Base-by-base conservation (phyloP, 2,329 filamentous ascomycete species). In the Hypoxylon sp. region DNA sequence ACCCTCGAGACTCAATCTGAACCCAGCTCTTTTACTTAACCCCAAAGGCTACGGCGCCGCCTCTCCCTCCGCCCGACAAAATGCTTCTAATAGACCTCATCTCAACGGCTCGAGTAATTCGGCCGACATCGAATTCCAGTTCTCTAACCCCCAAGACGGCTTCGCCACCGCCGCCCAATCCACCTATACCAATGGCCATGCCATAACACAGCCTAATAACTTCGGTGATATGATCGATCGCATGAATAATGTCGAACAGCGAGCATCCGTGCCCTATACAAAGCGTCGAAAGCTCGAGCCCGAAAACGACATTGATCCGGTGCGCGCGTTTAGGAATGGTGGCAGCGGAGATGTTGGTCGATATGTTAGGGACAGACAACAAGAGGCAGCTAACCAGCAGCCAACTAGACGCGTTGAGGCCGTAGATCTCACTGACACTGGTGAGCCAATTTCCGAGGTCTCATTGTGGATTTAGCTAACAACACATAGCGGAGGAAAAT, bases 181-280 rank as follows among this genome's bases (percentile, higher is more conserved):
- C 49, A 25, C 66, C 53, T 40, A 61, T 50, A 51, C 68, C 13
- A 70, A 66, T 54, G 70, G 63, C 22, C 64, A 72, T 17, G 22
- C 54, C 10, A 17, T 44, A 14, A 57, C 68, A 14, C 70, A 71
- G 25, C 53, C 72, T 25, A 79, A 76, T 56, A 87, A 88, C 27
- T 85, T 89, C 72, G 84, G 86, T 8, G 81, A 82, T 61, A 88
- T 94, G 82, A 88, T 97, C 50, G 93, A 97, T 79, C 87, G 89
- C 33, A 85, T 94, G 77, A 93, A 95, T 77, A 90, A 91, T 72
- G 88, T 97, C 13, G 87, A 92, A 72, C 86, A 91, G 57, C 91
- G 94, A 27, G 74, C 83, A 76, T 69, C 84, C 78, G 76, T 83
- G 31, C 84, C 86, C 2, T 88, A 92, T 20, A 82, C 85, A 30